phyloP scores from a whole-genome alignment of 2,329 filamentous ascomycete species.

The Trichoderma hamatum region DNA sequence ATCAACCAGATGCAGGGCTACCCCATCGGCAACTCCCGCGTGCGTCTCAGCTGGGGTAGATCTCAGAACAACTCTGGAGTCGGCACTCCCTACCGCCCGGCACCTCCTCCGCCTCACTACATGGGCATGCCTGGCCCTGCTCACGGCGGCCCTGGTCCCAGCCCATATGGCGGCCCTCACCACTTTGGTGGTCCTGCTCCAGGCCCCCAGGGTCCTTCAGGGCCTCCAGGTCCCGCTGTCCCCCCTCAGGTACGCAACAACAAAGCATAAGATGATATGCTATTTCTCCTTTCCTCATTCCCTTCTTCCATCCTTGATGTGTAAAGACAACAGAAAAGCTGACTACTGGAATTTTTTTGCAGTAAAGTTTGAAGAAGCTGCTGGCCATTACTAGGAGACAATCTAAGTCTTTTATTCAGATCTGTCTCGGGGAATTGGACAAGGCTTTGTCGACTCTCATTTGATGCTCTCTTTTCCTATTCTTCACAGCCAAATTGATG shows the following conservation, averaged over 20 bases:
- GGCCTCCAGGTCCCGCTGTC: slow-evolving; percentile 42
- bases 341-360: neutral
- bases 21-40: slow-evolving; percentile 96
- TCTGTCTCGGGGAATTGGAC: slow-evolving; percentile 25
- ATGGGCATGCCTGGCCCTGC: slow-evolving; percentile 52
- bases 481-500: slow-evolving; percentile 31
- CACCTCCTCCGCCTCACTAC: slow-evolving; percentile 67
- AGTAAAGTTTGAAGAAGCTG: slow-evolving; percentile 29
- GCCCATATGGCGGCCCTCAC: slow-evolving; percentile 46
- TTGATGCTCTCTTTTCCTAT: slow-evolving; percentile 34
- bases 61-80: slow-evolving; percentile 99
- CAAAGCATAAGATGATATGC: neutral
- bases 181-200: slow-evolving; percentile 42
- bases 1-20: slow-evolving; percentile 99
- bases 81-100: slow-evolving; percentile 94
- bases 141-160: slow-evolving; percentile 47
- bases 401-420: slow-evolving; percentile 5
- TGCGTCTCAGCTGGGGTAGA: slow-evolving; percentile 95
- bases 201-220: slow-evolving; percentile 44
- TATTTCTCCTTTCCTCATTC: too few relatives aligned
- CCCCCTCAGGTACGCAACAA: slow-evolving; percentile 45
- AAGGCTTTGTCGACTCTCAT: slow-evolving; percentile 31
- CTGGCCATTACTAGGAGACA: slow-evolving; percentile 23
- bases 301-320: neutral
- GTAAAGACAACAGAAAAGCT: slow-evolving; percentile 4